phyloP scores from a whole-genome alignment of 768 basidiomycete species.

The Mrakia blollopis region DNA sequence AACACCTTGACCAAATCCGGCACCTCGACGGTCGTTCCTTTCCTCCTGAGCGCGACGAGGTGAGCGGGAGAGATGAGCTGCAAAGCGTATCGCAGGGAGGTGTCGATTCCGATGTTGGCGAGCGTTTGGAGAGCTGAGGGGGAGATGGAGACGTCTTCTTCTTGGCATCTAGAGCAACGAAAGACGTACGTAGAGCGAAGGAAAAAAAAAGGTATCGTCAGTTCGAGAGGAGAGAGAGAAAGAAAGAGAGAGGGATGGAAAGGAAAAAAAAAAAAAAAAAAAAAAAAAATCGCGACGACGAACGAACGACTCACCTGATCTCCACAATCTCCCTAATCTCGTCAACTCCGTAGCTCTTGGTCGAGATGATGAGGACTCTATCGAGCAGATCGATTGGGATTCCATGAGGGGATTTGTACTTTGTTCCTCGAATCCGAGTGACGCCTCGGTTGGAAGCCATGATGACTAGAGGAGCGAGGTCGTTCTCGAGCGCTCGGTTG shows the following conservation, averaged over 20 bases:
- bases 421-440: slow-evolving; percentile 89
- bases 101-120: slow-evolving; percentile 79
- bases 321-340: slow-evolving; percentile 89
- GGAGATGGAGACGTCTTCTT: slow-evolving; percentile 86
- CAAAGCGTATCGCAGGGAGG: slow-evolving; percentile 87
- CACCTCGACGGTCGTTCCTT: slow-evolving; percentile 68
- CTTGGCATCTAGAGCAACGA: slow-evolving; percentile 49
- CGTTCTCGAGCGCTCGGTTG: slow-evolving; percentile 90
- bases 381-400: slow-evolving; percentile 92
- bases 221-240: not conserved
- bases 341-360: slow-evolving; percentile 71
- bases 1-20: slow-evolving; percentile 81
- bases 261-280: not conserved
- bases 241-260: not conserved
- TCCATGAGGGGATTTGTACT: slow-evolving; percentile 89
- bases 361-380: slow-evolving; percentile 91
- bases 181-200: slow-evolving; percentile 57
- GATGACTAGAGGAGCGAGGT: slow-evolving; percentile 88
- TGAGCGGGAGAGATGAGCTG: slow-evolving; percentile 92
- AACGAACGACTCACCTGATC: slow-evolving; percentile 60
- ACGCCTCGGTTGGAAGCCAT: slow-evolving; percentile 98
- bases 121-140: slow-evolving; percentile 70
- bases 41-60: slow-evolving; percentile 76
- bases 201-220: not conserved
- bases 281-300: not conserved